phyloP scores from a whole-genome alignment of 306 rosid genomes.

The Lathyrus sativus region DNA sequence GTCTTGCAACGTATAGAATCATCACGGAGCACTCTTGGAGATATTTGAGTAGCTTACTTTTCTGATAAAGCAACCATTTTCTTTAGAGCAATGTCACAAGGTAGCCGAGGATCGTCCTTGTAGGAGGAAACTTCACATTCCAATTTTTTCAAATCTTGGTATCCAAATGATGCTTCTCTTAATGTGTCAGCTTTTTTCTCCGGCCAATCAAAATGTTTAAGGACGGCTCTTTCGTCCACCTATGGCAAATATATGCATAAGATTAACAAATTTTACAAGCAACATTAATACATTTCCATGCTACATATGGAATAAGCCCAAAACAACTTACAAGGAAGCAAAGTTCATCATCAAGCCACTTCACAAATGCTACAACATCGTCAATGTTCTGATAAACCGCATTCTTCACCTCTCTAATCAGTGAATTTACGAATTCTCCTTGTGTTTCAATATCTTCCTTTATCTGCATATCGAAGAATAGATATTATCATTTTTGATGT shows the following conservation, averaged over 20 bases:
- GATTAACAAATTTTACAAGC: background rate
- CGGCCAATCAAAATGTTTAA: constrained; percentile 96
- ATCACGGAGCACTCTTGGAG: background rate
- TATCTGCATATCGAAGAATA: constrained; percentile 57
- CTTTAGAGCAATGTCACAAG: constrained; percentile 84
- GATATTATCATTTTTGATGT: constrained; percentile 14
- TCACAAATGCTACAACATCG: constrained; percentile 93
- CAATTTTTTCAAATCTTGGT: constrained; percentile 81
- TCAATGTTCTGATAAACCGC: constrained; percentile 85
- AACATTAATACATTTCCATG: constrained; percentile 7
- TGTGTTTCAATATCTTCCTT: constrained; percentile 97
- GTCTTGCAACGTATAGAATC: background rate
- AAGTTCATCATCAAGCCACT: constrained; percentile 98
- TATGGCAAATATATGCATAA: constrained; percentile 33
- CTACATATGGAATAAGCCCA: constrained; percentile 4
- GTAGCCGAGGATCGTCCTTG: constrained; percentile 70
- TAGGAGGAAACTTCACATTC: constrained; percentile 82
- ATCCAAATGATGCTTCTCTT: constrained; percentile 92
- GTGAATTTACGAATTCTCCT: constrained; percentile 92
- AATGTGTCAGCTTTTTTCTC: constrained; percentile 97
- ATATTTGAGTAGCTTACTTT: constrained; percentile 56
- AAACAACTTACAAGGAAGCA: constrained; percentile 84
- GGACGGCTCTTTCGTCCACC: constrained; percentile 99
- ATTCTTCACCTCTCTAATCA: constrained; percentile 85
- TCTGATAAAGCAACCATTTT: constrained; percentile 91